These are phyloP conservation scores for Aurantiochytrium sp. DNA, from an alignment of 108 stramenopile species.

Conservation along the genomic window DNA sequence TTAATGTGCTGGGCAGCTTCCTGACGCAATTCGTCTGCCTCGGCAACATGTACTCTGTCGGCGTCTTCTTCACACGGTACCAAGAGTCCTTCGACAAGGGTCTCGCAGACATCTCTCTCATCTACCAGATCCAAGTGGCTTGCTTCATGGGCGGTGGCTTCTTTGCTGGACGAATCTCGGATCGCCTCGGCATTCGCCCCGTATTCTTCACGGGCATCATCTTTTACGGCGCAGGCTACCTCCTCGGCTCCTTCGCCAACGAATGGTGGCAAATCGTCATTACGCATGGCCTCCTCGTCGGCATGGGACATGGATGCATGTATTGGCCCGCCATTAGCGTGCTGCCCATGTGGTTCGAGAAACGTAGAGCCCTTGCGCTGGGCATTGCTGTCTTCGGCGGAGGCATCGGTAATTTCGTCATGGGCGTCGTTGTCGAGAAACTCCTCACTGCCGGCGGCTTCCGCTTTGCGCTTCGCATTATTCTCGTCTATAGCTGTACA, in stretches of 20 bases:
- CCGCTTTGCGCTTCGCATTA: not conserved
- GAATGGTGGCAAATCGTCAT: not conserved
- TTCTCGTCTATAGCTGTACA: not conserved
- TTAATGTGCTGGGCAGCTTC: not conserved
- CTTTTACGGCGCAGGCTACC: not conserved
- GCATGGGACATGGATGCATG: not conserved
- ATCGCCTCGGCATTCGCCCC: not conserved
- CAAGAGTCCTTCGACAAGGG: not conserved
- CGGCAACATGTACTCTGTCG: not conserved
- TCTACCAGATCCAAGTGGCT: not conserved
- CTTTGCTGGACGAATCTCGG: not conserved
- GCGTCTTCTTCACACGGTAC: not conserved
- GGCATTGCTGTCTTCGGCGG: not conserved
- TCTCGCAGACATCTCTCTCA: not conserved
- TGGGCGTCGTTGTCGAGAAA: not conserved
- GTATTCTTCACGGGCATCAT: not conserved
- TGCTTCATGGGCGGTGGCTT: not conserved
- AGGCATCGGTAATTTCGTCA: not conserved
- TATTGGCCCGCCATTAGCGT: constrained; percentile 3
- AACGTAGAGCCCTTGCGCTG: not conserved
- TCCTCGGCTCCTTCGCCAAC: not conserved
- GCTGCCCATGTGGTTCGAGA: constrained; percentile 16
- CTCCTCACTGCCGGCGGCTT: not conserved
- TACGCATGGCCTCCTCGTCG: not conserved
- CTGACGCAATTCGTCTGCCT: not conserved